A percentile compares a stretch with the other conserved stretches of the same genome.
phyloP scores from a whole-genome alignment of 1,139 yeast species.

The Maudiozyma humilis region DNA sequence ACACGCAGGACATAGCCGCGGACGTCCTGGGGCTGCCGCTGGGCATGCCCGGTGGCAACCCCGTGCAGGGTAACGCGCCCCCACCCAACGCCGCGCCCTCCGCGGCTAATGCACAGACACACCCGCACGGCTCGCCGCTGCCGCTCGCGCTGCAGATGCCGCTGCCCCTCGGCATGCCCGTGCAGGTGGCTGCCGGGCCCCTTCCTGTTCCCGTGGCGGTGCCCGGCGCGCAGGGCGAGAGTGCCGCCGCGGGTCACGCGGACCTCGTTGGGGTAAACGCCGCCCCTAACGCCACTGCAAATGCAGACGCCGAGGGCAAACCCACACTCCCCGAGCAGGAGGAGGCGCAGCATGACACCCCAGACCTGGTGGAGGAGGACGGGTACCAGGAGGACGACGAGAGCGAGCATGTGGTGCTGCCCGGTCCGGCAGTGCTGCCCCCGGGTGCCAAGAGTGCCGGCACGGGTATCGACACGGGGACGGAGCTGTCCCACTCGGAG shows the following conservation, averaged over 20 bases:
- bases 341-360: too few species aligned
- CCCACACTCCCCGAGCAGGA: too few species aligned
- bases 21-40: background rate
- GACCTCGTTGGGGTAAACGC: too few species aligned
- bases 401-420: slow-evolving; percentile 11
- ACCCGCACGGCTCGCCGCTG: too few species aligned
- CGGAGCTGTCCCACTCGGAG: too few species aligned
- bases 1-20: too few species aligned
- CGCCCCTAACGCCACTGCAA: too few species aligned
- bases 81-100: too few species aligned
- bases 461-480: slow-evolving; percentile 6
- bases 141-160: too few species aligned
- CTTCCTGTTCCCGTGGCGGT: background rate
- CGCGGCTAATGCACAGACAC: too few species aligned
- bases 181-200: background rate
- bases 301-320: too few species aligned
- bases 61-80: background rate
- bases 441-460: slow-evolving; percentile 9
- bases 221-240: too few species aligned
- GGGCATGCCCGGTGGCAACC: background rate
- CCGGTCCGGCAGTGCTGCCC: background rate
- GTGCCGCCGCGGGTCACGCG: background rate
- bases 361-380: slow-evolving; percentile 22
- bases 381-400: slow-evolving; percentile 30
- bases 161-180: background rate